These are phyloP conservation scores for Tylopilus intermedius DNA, from an alignment of 768 basidiomycete genomes.

Conservation along the genomic window DNA sequence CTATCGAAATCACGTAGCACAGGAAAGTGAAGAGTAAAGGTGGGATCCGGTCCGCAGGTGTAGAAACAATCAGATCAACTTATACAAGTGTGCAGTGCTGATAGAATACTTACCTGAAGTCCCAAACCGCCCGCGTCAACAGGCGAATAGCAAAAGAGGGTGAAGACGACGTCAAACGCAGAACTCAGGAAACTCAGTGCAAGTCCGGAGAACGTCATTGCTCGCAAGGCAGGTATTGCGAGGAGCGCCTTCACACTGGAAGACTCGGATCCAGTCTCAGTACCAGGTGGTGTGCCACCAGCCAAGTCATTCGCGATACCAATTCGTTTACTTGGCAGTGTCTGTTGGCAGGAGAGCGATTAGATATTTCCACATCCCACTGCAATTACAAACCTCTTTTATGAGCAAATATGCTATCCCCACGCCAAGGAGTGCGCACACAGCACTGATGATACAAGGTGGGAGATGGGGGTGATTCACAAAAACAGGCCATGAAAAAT, in stretches of 20 bases:
- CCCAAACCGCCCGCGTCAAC: slow-evolving; percentile 49
- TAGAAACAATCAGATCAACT: too few species aligned
- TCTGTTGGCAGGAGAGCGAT: not conserved
- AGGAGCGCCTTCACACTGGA: too few species aligned
- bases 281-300: not conserved
- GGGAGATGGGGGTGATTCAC: not conserved
- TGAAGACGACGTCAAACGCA: slow-evolving; percentile 58
- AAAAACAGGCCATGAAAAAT: not conserved
- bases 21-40: too few species aligned
- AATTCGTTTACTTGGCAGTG: not conserved
- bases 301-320: not conserved
- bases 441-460: not conserved
- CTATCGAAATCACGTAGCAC: too few species aligned
- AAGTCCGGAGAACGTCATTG: slow-evolving; percentile 42
- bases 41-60: too few species aligned
- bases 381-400: not conserved
- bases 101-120: slow-evolving; percentile 22
- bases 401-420: not conserved
- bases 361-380: not conserved
- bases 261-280: too few species aligned
- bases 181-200: slow-evolving; percentile 47
- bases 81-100: too few species aligned
- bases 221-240: slow-evolving; percentile 33
- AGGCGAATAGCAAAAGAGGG: slow-evolving; percentile 57
- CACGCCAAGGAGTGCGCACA: not conserved